Evolutionary conservation across 1,139 yeast species (phyloP).

Genomic region (Sugiyamaella xylanicola): DNA sequence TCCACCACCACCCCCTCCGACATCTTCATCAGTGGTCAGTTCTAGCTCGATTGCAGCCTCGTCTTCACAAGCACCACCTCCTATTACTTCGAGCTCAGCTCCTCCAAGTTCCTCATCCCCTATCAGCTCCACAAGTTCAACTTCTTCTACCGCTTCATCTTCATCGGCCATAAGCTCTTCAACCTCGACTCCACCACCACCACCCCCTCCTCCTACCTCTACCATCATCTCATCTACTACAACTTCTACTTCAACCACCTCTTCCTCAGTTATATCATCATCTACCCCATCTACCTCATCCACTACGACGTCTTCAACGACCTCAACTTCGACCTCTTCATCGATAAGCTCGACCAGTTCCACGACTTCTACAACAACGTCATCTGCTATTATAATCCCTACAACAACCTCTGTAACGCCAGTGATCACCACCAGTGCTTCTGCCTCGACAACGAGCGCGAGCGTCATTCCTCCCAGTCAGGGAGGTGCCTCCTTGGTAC

Average conservation of each 20-base stretch:
- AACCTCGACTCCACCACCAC: conserved; percentile 14
- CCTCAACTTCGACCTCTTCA: conserved; percentile 18
- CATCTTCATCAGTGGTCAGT: not conserved
- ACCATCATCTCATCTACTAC: conserved; percentile 10
- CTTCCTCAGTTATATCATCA: conserved; percentile 18
- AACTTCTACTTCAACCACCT: conserved; percentile 16
- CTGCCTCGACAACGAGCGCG: conserved; percentile 17
- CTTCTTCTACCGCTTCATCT: conserved; percentile 18
- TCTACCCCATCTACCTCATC: conserved; percentile 21
- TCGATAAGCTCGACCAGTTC: conserved; percentile 14
- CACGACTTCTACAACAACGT: conserved; percentile 7
- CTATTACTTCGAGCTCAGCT: conserved; percentile 18
- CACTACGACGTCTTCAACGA: conserved; percentile 5
- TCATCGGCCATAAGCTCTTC: conserved; percentile 15
- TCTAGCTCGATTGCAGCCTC: not conserved
- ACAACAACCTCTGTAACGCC: too few species aligned
- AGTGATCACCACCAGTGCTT: conserved; percentile 1
- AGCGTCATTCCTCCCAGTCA: conserved; percentile 15
- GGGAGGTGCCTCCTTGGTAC: not conserved
- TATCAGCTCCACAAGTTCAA: conserved; percentile 15
- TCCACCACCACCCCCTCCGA: not conserved
- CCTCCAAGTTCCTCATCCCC: conserved; percentile 8
- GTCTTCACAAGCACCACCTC: conserved; percentile 19
- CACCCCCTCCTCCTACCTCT: conserved; percentile 23
- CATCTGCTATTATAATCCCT: conserved; percentile 6